Evolutionary conservation across 2,329 filamentous ascomycete genomes (phyloP), one percentile per base, ranked within the genome.

Genomic region (Clarireedia homoeocarpa): DNA sequence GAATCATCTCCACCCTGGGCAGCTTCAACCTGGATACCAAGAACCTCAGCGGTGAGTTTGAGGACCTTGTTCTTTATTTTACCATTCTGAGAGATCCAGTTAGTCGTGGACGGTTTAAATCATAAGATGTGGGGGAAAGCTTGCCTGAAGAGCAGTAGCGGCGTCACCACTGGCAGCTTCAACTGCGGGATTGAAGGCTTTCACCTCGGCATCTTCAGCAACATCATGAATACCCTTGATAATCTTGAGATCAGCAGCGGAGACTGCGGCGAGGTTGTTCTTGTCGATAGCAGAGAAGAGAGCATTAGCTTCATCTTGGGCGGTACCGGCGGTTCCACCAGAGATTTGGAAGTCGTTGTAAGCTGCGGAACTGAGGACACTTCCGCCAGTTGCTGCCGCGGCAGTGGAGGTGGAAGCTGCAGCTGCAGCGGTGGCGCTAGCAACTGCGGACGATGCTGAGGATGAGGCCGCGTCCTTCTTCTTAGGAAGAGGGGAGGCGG

Each of bases 21-120:
- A 55, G 73, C 68, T 59, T 81, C 70, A 38, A 77, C 72, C 66
- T 75, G 69, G 7, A 82, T 74, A 61, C 74, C 71, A 30, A 81
- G 67, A 34, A 80, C 70, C 51, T 76, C 76, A 27, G 78, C 76
- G 40, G 74, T 75, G 59, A 82, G 71, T 71, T 83, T 82, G 52
- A 82, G 69, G 15, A 82, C 77, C 71, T 82, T 82, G 74, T 81
- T 82, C 75, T 80, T 79, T 58, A 76, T 81, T 71, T 82, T 81
- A 65, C 78, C 78, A 53, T 74, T 72, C 74, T 76, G 54, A 39
- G 1, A 26, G n/a, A 7, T 39, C 48, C 30, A 40, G 34, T 39
- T 26, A 7, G 20, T 45, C 7, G 12, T 6, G 12, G 20, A 7
- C 3, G 4, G 14, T 23, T 6, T 24, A 14, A 23, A 6, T 7